phyloP scores from a whole-genome alignment of 768 basidiomycete species.

The Suillus cothurnatus region DNA sequence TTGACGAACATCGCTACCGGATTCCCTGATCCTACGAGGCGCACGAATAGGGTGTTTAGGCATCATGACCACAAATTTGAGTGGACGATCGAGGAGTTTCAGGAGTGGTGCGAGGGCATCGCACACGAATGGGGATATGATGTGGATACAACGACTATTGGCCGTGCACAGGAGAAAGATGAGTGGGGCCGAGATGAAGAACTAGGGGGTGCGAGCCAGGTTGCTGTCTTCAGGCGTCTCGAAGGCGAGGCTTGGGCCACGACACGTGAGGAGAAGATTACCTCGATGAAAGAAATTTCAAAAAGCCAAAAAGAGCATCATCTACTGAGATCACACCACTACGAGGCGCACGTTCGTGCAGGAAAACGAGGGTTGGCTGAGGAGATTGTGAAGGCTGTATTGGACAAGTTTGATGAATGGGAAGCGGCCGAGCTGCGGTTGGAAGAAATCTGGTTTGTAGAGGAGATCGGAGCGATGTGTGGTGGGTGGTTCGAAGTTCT shows the following conservation, averaged over 20 bases:
- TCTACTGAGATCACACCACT: slow-evolving; percentile 49
- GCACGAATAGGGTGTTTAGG: slow-evolving; percentile 75
- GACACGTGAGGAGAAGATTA: slow-evolving; percentile 33
- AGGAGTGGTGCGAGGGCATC: slow-evolving; percentile 54
- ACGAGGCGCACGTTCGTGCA: slow-evolving; percentile 52
- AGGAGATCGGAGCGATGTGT: slow-evolving; percentile 32
- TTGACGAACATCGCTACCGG: slow-evolving; percentile 45
- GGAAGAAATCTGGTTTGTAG: slow-evolving; percentile 51
- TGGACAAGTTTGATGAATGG: slow-evolving; percentile 55
- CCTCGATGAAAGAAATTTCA: slow-evolving; percentile 13
- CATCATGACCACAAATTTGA: slow-evolving; percentile 90
- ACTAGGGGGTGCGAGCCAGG: slow-evolving; percentile 67
- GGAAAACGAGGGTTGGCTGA: slow-evolving; percentile 42
- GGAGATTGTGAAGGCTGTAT: slow-evolving; percentile 53
- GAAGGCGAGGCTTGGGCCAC: slow-evolving; percentile 36
- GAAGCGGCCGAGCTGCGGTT: slow-evolving; percentile 49
- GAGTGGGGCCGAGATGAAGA: slow-evolving; percentile 70
- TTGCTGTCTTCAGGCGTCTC: slow-evolving; percentile 59
- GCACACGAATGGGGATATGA: slow-evolving; percentile 75
- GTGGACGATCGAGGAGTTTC: slow-evolving; percentile 80
- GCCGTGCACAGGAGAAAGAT: slow-evolving; percentile 59
- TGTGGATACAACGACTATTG: slow-evolving; percentile 61
- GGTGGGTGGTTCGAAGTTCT: slow-evolving; percentile 37
- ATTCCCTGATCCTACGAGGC: slow-evolving; percentile 71
- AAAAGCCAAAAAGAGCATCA: slow-evolving; percentile 38